A percentile compares a stretch with the other conserved stretches of the same genome.
These are phyloP conservation scores for Schrenkiella parvula DNA, from an alignment of 345 rosid genomes.

Conservation along the genomic window DNA sequence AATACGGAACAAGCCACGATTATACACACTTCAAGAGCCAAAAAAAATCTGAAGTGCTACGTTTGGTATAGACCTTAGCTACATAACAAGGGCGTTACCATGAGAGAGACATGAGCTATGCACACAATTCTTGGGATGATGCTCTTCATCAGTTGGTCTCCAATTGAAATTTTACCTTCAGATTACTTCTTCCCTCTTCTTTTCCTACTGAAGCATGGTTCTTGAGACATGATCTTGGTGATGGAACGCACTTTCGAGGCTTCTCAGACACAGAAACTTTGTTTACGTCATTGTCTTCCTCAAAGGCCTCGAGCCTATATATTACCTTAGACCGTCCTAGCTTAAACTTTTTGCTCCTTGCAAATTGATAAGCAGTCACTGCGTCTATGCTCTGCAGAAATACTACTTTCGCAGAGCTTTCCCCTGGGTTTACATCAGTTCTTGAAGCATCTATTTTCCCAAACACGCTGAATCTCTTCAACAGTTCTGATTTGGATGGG, in stretches of 20 bases:
- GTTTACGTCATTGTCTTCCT: conserved; percentile 4
- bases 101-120: background rate
- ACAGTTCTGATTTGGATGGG: conserved; percentile 29
- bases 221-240: conserved; percentile 25
- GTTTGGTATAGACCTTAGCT: background rate
- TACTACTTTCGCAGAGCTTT: conserved; percentile 22
- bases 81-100: background rate
- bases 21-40: background rate
- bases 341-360: conserved; percentile 31
- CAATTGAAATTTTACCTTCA: conserved; percentile 21
- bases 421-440: conserved; percentile 15
- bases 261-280: background rate
- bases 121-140: background rate
- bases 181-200: background rate
- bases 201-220: conserved; percentile 2
- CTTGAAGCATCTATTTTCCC: conserved; percentile 30
- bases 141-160: background rate
- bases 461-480: conserved; percentile 33
- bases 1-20: background rate
- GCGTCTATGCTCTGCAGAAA: conserved; percentile 34
- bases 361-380: conserved; percentile 32
- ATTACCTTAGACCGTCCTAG: conserved; percentile 19
- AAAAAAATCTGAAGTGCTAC: background rate
- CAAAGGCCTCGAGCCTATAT: conserved; percentile 13
- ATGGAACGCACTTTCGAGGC: background rate